Percentiles rank a stretch among this genome's conserved stretches.
Conservation (phyloP, 257 asterid genomes). For the Buddleja alternifolia region DNA sequence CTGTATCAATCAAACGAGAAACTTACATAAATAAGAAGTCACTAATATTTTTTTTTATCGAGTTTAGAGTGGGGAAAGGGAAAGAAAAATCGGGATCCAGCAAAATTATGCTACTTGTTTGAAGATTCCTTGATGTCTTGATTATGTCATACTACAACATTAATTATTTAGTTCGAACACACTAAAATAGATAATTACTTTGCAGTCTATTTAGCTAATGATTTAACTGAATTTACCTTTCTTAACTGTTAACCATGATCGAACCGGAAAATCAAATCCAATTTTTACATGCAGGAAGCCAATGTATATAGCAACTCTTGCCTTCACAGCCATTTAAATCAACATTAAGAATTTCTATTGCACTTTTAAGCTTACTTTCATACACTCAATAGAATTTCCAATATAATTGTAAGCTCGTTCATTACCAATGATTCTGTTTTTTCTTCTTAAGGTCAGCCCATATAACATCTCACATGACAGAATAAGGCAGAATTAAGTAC, state of each 20-base stretch:
- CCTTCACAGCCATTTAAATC: background rate
- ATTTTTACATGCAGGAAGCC: background rate
- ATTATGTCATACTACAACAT: background rate
- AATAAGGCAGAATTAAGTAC: conserved; percentile 34
- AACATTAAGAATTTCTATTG: background rate
- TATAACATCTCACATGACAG: background rate
- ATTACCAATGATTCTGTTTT: background rate
- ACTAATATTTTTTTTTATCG: background rate
- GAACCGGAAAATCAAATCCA: background rate
- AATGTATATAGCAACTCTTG: background rate
- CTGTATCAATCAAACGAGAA: conserved; percentile 37
- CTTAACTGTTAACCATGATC: background rate
- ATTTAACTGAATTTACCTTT: background rate
- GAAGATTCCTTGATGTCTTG: background rate
- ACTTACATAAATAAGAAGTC: background rate
- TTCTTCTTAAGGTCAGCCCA: background rate
- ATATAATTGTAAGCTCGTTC: no score
- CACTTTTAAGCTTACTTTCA: background rate
- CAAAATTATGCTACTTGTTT: background rate
- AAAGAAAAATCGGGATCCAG: no score
- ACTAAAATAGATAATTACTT: background rate
- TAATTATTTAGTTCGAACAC: background rate
- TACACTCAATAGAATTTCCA: no score
- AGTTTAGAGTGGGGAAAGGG: no score
- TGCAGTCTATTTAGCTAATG: background rate